A percentile compares a stretch with the other conserved stretches of the same genome.
Evolutionary conservation across 164 flowering plant species (phyloP).

Genomic region (Santalum album): DNA sequence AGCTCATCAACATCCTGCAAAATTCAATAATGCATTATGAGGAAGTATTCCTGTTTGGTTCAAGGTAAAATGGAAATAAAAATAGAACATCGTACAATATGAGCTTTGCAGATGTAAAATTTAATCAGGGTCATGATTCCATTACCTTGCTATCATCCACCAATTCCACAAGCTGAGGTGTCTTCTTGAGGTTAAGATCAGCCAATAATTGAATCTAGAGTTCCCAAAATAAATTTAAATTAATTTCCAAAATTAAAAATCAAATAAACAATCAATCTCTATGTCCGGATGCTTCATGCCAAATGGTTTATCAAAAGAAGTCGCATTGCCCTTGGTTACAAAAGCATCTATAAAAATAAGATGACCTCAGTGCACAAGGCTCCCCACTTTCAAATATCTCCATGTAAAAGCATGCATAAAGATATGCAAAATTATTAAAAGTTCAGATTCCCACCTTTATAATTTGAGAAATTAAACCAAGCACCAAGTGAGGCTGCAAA

Average conservation of each 20-base stretch:
- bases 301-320: background rate
- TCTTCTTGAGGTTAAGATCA: constrained; percentile 82
- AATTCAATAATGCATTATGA: constrained; percentile 3
- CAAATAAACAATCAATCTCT: background rate
- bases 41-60: background rate
- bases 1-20: constrained; percentile 89
- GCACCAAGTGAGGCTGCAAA: constrained; percentile 80
- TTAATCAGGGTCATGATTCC: background rate
- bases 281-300: background rate
- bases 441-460: constrained; percentile 54
- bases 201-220: constrained; percentile 84
- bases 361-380: no score
- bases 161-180: constrained; percentile 84
- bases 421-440: background rate
- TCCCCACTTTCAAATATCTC: no score
- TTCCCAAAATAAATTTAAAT: constrained; percentile 4
- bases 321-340: background rate
- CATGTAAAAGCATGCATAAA: background rate
- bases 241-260: background rate
- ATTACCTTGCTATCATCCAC: constrained; percentile 67
- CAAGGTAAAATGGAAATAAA: no score
- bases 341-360: no score
- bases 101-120: background rate
- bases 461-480: constrained; percentile 89
- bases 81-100: background rate